A percentile compares a stretch with the other conserved stretches of the same genome.
These are phyloP conservation scores for Chrysanthemum lavandulifolium DNA, from an alignment of 129 eudicot genomes.

Conservation along the genomic window DNA sequence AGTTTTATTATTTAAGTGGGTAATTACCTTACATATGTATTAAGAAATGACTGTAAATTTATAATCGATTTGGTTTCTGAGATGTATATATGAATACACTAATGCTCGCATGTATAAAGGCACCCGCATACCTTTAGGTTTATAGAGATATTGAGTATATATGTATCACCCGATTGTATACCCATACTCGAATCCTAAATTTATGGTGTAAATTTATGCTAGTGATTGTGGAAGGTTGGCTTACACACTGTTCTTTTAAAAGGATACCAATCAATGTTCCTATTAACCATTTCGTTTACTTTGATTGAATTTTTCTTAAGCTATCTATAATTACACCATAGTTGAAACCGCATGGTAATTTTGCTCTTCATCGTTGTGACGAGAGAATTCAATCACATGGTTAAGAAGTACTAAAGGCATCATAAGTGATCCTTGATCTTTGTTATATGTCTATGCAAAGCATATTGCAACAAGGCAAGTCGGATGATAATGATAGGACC, in stretches of 20 bases:
- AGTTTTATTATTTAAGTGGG: not conserved
- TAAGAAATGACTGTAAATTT: not conserved
- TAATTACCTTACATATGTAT: not conserved
- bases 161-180: conserved; percentile 1
- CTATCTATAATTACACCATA: not conserved
- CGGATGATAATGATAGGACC: conserved; percentile 43
- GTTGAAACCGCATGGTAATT: conserved; percentile 17
- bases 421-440: conserved; percentile 65
- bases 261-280: not conserved
- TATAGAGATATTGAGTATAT: not conserved
- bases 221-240: conserved; percentile 7
- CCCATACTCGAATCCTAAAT: conserved; percentile 2
- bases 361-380: conserved; percentile 29
- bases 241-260: not conserved
- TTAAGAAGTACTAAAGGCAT: conserved; percentile 61
- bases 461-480: conserved; percentile 53
- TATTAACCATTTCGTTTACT: not conserved
- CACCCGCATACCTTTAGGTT: not conserved
- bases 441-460: conserved; percentile 62
- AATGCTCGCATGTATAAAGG: not conserved
- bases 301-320: not conserved
- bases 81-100: not conserved
- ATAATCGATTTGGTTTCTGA: not conserved
- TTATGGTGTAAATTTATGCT: not conserved
- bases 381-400: conserved; percentile 54